phyloP scores from a whole-genome alignment of 805 yeast genomes.

The Jamesozyma rosinii region DNA sequence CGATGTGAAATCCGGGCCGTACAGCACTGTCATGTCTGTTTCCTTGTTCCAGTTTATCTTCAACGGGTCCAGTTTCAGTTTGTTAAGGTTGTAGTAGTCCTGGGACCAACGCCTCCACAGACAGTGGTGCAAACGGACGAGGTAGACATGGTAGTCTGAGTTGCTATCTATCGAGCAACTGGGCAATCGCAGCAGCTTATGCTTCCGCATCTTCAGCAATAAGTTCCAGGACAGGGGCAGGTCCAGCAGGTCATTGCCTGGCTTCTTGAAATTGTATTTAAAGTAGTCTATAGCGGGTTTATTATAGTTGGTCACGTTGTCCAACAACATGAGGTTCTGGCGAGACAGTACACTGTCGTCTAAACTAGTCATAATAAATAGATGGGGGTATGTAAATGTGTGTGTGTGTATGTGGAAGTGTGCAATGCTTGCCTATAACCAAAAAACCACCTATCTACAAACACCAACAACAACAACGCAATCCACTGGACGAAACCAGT shows the following conservation, averaged over 20 bases:
- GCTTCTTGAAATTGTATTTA: slow-evolving; percentile 11
- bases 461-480: no score
- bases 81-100: slow-evolving; percentile 47
- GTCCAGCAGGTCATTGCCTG: slow-evolving; percentile 2
- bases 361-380: slow-evolving; percentile 22
- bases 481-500: no score
- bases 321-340: slow-evolving; percentile 20
- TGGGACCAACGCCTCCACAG: slow-evolving; percentile 97
- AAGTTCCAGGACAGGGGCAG: slow-evolving; percentile 29
- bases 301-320: slow-evolving; percentile 21
- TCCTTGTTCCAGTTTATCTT: slow-evolving; percentile 89
- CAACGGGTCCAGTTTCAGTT: slow-evolving; percentile 66
- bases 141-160: slow-evolving; percentile 21
- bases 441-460: no score
- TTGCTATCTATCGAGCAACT: slow-evolving; percentile 27
- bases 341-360: slow-evolving; percentile 22
- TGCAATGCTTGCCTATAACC: no score
- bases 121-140: slow-evolving; percentile 59
- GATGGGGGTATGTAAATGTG: no score
- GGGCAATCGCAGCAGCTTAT: slow-evolving; percentile 19
- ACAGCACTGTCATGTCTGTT: slow-evolving; percentile 87
- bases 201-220: slow-evolving; percentile 36
- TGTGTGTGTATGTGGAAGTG: no score
- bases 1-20: slow-evolving; percentile 54
- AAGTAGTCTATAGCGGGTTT: slow-evolving; percentile 24